Evolutionary conservation across 352 stramenopile genomes (phyloP), one percentile per base, ranked within the genome.

Genomic region (Phytopythium sindhum): DNA sequence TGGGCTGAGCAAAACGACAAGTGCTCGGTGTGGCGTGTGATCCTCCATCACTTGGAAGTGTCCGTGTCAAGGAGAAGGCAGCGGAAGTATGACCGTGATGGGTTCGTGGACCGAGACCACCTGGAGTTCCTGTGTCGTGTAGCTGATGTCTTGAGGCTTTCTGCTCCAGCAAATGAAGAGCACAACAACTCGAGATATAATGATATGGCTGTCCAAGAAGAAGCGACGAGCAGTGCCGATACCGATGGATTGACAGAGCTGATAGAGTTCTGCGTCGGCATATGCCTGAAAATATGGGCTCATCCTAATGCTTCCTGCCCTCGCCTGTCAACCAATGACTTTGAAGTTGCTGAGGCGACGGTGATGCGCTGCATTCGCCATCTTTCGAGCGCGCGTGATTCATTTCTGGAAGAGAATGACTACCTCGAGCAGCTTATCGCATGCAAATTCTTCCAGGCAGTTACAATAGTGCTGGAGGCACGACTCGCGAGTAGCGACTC

Each of bases 51-150:
- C n/a, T 19, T 52, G 45, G 45, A 52, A 52, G 45, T 4, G 33
- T 7, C 33, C 6, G 7, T 39, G 33, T 11, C 24, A 6, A 19
- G 1, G 44, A 28, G 15, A 24, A 54, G 31, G 50, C 45, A 26
- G 19, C 8, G 14, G 4, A 2, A n/a, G 21, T 6, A 10, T 2
- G 9, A 41, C 15, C 11, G n/a, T 24, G 17, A 10, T 2, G 12
- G 2, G 41, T 8, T 33, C 15, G 35, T 80, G 21, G 64, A 67
- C n/a, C 53, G 42, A 2, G 60, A 82, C 19, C 72, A 82, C 29
- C 33, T 82, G 6, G 31, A 48, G 10, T 78, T 76, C 51, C 29
- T 82, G 14, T 64, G 45, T 29, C 45, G 23, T 17, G 21, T 23
- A 24, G 23, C 45, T 31, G 45, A 52, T 0, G 11, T 21, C 14